phyloP scores from a whole-genome alignment of 768 basidiomycete species.

The Podaxis mareebaensis region DNA sequence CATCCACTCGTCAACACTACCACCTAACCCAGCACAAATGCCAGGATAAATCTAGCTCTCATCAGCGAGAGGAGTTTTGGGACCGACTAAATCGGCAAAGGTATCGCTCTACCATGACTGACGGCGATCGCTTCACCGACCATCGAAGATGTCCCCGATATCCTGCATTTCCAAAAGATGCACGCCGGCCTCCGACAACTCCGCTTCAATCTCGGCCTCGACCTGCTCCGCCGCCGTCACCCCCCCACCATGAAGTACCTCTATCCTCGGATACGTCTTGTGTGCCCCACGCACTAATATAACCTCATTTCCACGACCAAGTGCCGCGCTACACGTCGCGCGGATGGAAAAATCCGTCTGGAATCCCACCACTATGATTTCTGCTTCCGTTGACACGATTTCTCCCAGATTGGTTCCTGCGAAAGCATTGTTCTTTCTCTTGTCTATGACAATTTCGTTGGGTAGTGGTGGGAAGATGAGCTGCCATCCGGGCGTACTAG shows the following conservation, averaged over 20 bases:
- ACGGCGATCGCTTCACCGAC: conserved; percentile 35
- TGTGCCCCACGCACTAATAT: conserved; percentile 64
- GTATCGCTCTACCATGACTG: neutral
- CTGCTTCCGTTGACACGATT: conserved; percentile 51
- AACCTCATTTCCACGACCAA: conserved; percentile 66
- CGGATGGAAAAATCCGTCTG: conserved; percentile 66
- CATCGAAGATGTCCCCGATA: conserved; percentile 56
- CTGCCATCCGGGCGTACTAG: conserved; percentile 56
- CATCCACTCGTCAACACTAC: neutral
- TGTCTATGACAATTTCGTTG: conserved; percentile 60
- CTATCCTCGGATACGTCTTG: conserved; percentile 66
- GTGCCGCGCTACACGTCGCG: conserved; percentile 61
- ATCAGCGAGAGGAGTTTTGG: neutral
- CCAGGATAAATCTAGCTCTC: neutral
- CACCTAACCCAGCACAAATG: neutral
- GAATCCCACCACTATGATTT: conserved; percentile 66
- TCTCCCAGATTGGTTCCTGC: conserved; percentile 54
- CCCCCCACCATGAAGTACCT: conserved; percentile 59
- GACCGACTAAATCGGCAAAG: conserved; percentile 31
- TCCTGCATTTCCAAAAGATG: conserved; percentile 67
- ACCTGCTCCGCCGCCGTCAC: conserved; percentile 52
- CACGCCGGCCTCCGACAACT: conserved; percentile 71
- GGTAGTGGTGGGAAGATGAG: conserved; percentile 54
- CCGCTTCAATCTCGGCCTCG: conserved; percentile 61
- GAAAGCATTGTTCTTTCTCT: conserved; percentile 72